Base-by-base conservation (phyloP, 805 yeast genomes). In the Dipodascus geniculatus region DNA sequence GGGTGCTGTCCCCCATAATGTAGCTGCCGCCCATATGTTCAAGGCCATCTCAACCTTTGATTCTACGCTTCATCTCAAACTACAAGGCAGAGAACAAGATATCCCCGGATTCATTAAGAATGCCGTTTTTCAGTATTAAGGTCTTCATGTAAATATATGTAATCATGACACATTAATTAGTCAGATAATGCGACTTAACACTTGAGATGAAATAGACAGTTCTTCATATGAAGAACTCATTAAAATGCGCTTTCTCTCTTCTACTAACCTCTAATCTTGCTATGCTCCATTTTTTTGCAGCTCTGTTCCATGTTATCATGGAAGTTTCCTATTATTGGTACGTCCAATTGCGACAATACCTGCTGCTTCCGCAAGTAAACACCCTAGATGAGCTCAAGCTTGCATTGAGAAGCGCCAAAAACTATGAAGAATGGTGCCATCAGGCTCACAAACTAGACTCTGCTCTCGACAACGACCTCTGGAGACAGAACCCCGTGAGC, bases 401-500 rank as follows among this genome's bases (percentile, higher is more conserved):
- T 4, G 56, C 59, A 28, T 63, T 68, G 33, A 55, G 54, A 11
- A 69, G 68, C 20, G 83, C 84, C 19, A 71, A 74, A 48, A 74
- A 77, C 19, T 86, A 80, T 65, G 79, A 75, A 42, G 91, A 86
- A 54, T 91, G 95, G 91, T 82, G 67, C 57, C 63, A 58, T 9
- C 56, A 60, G 8, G 71, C 78, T 0, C 74, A 73, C 42, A 58
- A 68, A 42, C 76, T 79, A 44, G 81, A 80, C 52, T 57, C 59
- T 14, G 53, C 60, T 1, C 55, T 65, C 22, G 70, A 72, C 11
- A 70, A 71, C 56, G 74, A 71, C 53, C 48, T 81, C 63, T 69
- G 95, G 95, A 74, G 96, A 55, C 86, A 87, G 57, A 87, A 89
- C 64, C 88, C 90, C 59, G 80, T 83, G 28, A 83, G 91, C 38